Base-by-base conservation (phyloP, 2,329 filamentous ascomycete species). In the Ascochyta fabae region DNA sequence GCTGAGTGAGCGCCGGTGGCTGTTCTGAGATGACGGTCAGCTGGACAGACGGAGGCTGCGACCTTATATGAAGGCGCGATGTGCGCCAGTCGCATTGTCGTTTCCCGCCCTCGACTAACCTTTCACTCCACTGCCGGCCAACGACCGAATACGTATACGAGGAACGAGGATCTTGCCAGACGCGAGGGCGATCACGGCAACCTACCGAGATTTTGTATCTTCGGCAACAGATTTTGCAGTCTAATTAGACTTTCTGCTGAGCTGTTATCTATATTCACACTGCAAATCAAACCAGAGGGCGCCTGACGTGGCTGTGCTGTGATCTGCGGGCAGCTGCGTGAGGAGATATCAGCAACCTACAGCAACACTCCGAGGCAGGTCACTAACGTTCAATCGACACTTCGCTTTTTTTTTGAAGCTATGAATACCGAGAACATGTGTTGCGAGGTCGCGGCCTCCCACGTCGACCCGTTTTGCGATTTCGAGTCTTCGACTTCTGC, bases 281-380 rank as follows among this genome's bases (percentile, higher is more conserved):
- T 51, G 43, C 24, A 43, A 48, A 47, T 51, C 38, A 43, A 42
- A 43, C 19, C 19, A 15, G 9, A 40, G 48, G 48, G 40, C 39
- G 54, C 54, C 54, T 57, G 35, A 49, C 27, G 54, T 46, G 54
- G 54, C 54, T 57, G 54, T 53, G 54, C 39, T 41, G 24, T 41
- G 6, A 24, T 45, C 16, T 49, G 10, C 22, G 6, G 43, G 35
- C 40, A 36, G 26, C 44, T 39, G 24, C 24, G 41, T 29, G 33
- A 49, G 23, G 39, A 29, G 13, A 46, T 16, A 42, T 38, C 34
- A 38, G 15, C 33, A 36, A 15, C 12, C 31, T 15, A 39, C 12
- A 40, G 12, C 12, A 27, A n/a, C 40, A n/a, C 23, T 27, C 3
- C 46, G 3, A 15, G 7, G 12, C 3, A 15, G 22, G 31, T 2